phyloP scores from a whole-genome alignment of 208 protist species.

The Lotmaria passim region DNA sequence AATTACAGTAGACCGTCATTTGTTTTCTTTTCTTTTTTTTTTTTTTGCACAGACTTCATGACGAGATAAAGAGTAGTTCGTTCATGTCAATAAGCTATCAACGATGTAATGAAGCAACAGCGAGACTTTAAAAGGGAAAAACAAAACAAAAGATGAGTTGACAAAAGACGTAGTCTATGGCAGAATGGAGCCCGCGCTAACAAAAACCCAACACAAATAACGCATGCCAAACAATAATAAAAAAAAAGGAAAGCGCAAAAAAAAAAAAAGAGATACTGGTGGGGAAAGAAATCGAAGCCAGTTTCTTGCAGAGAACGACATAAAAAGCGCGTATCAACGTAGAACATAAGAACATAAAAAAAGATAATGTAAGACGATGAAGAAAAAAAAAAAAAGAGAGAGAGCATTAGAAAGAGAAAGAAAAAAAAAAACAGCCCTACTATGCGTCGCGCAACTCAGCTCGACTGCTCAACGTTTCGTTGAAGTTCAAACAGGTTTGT shows the following conservation, averaged over 20 bases:
- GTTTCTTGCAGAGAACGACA: neutral
- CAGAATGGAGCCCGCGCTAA: neutral
- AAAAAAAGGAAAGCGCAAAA: neutral
- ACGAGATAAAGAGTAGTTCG: too few relatives aligned
- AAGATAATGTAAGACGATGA: constrained; percentile 16
- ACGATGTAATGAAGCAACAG: too few relatives aligned
- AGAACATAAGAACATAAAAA: constrained; percentile 12
- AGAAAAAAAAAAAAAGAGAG: constrained; percentile 15
- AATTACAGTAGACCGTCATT: too few relatives aligned
- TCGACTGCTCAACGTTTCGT: neutral
- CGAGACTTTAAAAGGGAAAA: too few relatives aligned
- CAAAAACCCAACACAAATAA: neutral
- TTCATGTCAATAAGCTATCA: too few relatives aligned
- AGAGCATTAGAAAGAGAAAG: constrained; percentile 4
- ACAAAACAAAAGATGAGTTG: constrained; percentile 3
- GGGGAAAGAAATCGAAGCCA: neutral
- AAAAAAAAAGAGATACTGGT: neutral
- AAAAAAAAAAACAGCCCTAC: neutral
- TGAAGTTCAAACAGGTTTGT: neutral
- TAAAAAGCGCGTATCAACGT: neutral
- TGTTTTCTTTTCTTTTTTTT: constrained; percentile 6
- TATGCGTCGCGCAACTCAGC: neutral
- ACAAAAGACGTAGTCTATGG: too few relatives aligned
- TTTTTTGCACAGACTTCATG: neutral
- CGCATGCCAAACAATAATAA: neutral